Evolutionary conservation across 1,284 basidiomycete genomes (phyloP), one percentile per base, ranked within the genome.

Genomic region (Exobasidium rhododendri): DNA sequence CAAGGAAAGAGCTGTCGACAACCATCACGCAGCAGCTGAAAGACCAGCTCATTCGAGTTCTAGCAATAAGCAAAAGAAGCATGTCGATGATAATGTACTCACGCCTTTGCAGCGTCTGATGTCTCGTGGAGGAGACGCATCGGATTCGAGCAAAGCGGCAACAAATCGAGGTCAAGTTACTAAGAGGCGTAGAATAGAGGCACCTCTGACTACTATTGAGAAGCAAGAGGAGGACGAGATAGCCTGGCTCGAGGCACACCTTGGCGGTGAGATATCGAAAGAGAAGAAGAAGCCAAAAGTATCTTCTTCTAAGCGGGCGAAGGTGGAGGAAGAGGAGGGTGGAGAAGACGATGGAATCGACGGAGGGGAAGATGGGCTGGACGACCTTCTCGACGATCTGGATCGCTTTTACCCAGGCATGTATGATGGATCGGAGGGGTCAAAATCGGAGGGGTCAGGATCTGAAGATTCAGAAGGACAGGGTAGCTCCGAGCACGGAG

Each of bases 161-260:
- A 44, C 59, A 54, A 57, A 2, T 30, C 51, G 29, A 17, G 43
- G 11, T 24, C 32, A 63, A 26, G n/a, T 2, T 43, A 51, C 20
- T 14, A 63, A 54, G 17, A 62, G 60, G 45, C 24, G 45, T 44
- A 54, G 31, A 14, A 59, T 30, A 35, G 32, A 50, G 14, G 24
- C 55, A 4, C 46, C 26, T 28, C 66, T 71, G 69, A 68, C 54
- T 0, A 68, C 70, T 49, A 66, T 64, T 26, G 77, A 79, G 53
- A 66, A 69, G 32, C 69, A 77, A 13, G 77, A 79, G 31, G 76
- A 78, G 44, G 75, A 79, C 49, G 77, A 79, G 62, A 79, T 79
- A 32, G 62, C 66, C 1, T 79, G 77, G 77, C 65, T 79, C 6
- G 77, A 79, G 47, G 66, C 70, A 28, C 69, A 74, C 29, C 60